These are phyloP conservation scores for Orbilia blumenaviensis DNA, from an alignment of 2,329 filamentous ascomycete species.

Conservation along the genomic window DNA sequence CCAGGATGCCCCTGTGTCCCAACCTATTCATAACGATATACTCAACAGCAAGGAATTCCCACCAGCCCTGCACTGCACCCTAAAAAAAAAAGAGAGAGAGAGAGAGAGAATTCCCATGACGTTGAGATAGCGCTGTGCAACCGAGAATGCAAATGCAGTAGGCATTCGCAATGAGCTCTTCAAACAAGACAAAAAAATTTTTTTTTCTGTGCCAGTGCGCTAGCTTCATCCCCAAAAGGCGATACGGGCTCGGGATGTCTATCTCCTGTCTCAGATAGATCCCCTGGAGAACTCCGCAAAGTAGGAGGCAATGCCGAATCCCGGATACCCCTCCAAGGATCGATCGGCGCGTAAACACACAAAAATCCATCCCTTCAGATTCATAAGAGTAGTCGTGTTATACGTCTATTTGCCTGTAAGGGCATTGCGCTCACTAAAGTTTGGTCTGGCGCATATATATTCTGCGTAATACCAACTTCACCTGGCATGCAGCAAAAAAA, in stretches of 20 bases:
- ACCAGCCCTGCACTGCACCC: not conserved
- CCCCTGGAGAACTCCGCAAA: constrained; percentile 12
- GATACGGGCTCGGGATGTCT: not conserved
- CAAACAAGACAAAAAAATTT: not conserved
- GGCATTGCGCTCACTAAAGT: not conserved
- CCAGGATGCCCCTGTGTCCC: not conserved
- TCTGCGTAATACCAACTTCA: not conserved
- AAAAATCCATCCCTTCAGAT: not conserved
- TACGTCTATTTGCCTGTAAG: constrained; percentile 15
- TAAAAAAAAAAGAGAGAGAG: no score
- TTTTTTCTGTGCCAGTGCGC: not conserved
- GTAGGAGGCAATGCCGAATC: constrained; percentile 30
- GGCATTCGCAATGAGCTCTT: constrained; percentile 16
- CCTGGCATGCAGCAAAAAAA: not conserved
- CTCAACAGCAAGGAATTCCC: not conserved
- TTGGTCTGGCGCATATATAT: not conserved
- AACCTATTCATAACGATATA: not conserved
- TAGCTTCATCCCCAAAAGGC: not conserved
- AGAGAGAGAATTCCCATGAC: constrained; percentile 5
- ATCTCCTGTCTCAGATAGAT: not conserved
- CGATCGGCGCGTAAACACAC: not conserved
- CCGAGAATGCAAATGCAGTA: not conserved
- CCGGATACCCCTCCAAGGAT: not conserved
- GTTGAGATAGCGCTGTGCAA: constrained; percentile 41
- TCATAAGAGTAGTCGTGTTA: constrained; percentile 1